A percentile compares a stretch with the other conserved stretches of the same genome.
Evolutionary conservation across 139 green algal species (phyloP).

Genomic region (Coelastrella sp.): DNA sequence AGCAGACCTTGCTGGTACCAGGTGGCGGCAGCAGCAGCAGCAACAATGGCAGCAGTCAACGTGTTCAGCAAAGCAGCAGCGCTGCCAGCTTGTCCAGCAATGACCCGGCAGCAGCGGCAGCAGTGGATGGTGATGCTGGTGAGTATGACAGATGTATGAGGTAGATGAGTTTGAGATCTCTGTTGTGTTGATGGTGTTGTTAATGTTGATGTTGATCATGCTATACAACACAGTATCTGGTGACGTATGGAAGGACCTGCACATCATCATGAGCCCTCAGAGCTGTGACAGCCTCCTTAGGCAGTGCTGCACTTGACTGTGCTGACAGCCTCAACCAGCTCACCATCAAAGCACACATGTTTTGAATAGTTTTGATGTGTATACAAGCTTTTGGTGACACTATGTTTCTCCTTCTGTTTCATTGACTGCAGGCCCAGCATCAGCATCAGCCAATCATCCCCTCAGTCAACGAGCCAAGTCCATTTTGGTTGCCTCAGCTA

Average conservation of each 20-base stretch:
- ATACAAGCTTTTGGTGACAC: too few relatives aligned
- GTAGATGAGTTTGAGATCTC: not conserved
- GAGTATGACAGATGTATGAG: not conserved
- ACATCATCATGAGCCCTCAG: too few relatives aligned
- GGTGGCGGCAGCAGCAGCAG: conserved; percentile 16
- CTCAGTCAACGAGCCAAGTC: not conserved
- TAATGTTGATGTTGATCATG: too few relatives aligned
- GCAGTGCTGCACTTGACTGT: too few relatives aligned
- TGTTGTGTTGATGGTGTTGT: not conserved
- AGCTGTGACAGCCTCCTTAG: too few relatives aligned
- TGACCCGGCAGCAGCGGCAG: not conserved
- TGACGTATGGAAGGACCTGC: too few relatives aligned
- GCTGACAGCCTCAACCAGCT: too few relatives aligned
- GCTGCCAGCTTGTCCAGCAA: not conserved
- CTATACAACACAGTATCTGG: too few relatives aligned
- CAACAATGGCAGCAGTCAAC: not conserved
- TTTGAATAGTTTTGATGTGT: too few relatives aligned
- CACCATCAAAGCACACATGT: too few relatives aligned
- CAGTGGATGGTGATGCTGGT: not conserved
- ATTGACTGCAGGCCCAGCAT: not conserved
- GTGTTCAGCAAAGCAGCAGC: conserved; percentile 10
- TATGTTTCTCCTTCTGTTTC: not conserved
- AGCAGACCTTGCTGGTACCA: not conserved
- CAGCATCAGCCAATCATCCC: not conserved
- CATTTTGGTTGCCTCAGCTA: not conserved